phyloP scores from a whole-genome alignment of 129 eudicot genomes.

The Tagetes patula region DNA sequence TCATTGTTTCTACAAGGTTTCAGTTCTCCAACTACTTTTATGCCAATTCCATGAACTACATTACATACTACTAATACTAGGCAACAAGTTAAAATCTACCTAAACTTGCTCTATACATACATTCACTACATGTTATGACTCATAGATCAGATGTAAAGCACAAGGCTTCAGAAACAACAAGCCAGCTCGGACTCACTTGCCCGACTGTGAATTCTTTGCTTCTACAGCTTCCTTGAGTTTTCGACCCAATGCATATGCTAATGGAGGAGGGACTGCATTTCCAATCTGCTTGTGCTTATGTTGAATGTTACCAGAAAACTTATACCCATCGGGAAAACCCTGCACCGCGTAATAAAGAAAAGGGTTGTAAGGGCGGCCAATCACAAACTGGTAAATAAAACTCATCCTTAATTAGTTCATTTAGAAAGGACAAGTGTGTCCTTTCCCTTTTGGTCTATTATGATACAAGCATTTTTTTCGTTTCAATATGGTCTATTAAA shows the following conservation, averaged over 20 bases:
- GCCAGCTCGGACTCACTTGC: not conserved
- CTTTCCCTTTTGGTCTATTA: not conserved
- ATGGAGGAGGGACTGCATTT: constrained; percentile 67
- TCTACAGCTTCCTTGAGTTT: constrained; percentile 59
- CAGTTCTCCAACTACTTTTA: not conserved
- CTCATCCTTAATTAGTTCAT: not conserved
- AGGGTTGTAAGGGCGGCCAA: no score
- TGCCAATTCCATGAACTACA: not conserved
- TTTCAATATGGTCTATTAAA: no score
- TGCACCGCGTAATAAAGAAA: constrained; percentile 17
- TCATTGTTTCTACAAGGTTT: not conserved
- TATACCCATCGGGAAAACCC: constrained; percentile 60
- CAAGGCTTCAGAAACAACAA: not conserved
- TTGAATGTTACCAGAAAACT: constrained; percentile 55
- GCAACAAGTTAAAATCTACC: not conserved
- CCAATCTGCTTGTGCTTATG: constrained; percentile 63
- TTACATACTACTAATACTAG: not conserved
- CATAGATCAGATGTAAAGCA: not conserved
- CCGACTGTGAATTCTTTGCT: constrained; percentile 24
- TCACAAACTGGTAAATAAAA: not conserved
- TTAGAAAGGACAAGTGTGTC: not conserved
- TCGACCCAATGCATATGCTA: constrained; percentile 66
- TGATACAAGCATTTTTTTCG: no score
- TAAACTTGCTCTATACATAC: not conserved
- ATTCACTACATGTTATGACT: not conserved